phyloP scores from a whole-genome alignment of 345 rosid genomes.

The Eucalyptus shirleyi region DNA sequence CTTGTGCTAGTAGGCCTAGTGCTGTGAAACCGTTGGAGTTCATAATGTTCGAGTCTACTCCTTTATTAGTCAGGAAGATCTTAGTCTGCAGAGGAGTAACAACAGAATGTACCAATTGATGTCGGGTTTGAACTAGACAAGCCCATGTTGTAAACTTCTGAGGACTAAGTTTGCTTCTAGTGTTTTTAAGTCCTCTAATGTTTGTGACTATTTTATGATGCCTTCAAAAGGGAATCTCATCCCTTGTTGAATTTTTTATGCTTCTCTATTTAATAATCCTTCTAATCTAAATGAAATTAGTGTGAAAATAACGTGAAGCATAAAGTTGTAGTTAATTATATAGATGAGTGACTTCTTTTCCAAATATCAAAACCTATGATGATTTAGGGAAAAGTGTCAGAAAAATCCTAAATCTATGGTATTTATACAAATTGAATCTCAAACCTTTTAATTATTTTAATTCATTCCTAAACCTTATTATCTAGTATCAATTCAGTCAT shows the following conservation, averaged over 20 bases:
- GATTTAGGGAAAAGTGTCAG: background rate
- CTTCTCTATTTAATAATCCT: background rate
- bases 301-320: background rate
- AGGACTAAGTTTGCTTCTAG: background rate
- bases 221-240: background rate
- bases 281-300: background rate
- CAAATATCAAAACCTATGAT: background rate
- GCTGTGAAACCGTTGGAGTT: background rate
- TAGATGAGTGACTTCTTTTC: background rate
- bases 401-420: no score
- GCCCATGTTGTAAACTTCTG: background rate
- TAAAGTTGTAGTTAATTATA: background rate
- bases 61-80: background rate
- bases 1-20: background rate
- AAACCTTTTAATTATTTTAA: no score
- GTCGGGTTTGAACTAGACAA: background rate
- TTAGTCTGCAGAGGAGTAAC: accelerated
- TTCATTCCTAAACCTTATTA: accelerated
- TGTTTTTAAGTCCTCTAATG: background rate
- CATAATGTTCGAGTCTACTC: background rate
- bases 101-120: background rate
- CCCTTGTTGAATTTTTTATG: background rate
- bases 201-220: background rate
- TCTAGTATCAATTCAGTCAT: no score
- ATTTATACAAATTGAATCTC: no score